Base-by-base conservation (phyloP, 345 rosid species). In the Salix arbutifolia region DNA sequence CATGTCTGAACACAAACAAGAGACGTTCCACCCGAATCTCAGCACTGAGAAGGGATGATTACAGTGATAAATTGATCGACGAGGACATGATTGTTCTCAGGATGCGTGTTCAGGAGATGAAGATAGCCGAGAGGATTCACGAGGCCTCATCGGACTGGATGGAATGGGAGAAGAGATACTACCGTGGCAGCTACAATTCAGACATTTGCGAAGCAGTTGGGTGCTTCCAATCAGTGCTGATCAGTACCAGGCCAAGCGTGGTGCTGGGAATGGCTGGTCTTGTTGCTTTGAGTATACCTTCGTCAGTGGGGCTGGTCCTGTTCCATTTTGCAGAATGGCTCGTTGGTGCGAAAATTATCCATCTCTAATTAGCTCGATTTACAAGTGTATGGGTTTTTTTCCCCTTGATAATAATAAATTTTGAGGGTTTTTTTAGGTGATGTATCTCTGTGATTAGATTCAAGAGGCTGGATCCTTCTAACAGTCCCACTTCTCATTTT, bases 71-170 rank as follows among this genome's bases (percentile, higher is more conserved):
- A 7, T 52, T 62, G 25, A 26, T 64, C 37, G 76, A 74, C 21
- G 76, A 74, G 30, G 42, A 62, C 60, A 74, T 74, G 76, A 42
- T 62, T 28, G 76, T 74, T 35, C 76, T 74, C 2, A 37, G 68
- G n/a, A 73, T 23, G 26, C 44, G 76, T 5, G 38, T 74, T 44
- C 69, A 62, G 12, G 76, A 74, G 58, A 74, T 61, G 58, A 74
- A 74, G 74, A 17, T 37, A 25, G 56, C 21, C 4, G 69, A 38
- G 13, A 64, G 40, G 53, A 37, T 23, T 19, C 38, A 48, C 25
- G 69, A 61, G 8, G 10, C 7, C 26, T 21, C 35, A 3, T n/a
- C 58, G 13, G 25, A 42, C 9, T 73, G 76, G 76, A n/a, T 73
- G 76, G 56, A 58, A 28, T 73, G 76, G 76, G 76, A 73, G 69